Conservation (phyloP, 148 eudicot genomes). For the Spergularia marina region DNA sequence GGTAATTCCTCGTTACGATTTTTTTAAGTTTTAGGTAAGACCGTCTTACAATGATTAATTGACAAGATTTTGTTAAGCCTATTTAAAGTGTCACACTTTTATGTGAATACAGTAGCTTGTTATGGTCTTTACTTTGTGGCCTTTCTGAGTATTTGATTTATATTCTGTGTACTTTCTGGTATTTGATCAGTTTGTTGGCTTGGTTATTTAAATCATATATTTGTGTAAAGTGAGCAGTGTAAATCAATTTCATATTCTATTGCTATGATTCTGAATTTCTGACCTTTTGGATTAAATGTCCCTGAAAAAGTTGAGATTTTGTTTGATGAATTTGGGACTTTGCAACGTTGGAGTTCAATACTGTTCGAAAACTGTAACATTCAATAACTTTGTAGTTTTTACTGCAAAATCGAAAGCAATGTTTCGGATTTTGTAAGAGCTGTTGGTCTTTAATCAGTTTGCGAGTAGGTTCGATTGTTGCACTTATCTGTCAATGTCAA, state of each 20-base stretch:
- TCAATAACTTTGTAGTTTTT: too few species aligned
- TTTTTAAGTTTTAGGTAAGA: not conserved
- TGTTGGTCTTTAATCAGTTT: too few species aligned
- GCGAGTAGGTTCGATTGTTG: too few species aligned
- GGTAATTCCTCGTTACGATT: slow-evolving; percentile 25
- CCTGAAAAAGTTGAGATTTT: not conserved
- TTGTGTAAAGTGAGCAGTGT: not conserved
- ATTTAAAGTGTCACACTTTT: not conserved
- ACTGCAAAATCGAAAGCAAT: too few species aligned
- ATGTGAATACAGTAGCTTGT: too few species aligned
- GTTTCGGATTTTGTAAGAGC: too few species aligned
- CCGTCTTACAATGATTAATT: not conserved
- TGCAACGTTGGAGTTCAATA: not conserved
- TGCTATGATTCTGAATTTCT: not conserved
- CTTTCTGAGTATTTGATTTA: not conserved
- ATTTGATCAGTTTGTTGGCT: not conserved
- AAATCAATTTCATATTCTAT: not conserved
- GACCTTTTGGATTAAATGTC: not conserved
- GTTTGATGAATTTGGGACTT: not conserved
- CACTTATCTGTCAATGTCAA: too few species aligned
- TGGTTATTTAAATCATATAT: not conserved
- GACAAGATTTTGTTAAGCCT: not conserved
- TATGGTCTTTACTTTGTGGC: too few species aligned
- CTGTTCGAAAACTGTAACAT: too few species aligned
- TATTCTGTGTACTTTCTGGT: not conserved